phyloP scores from a whole-genome alignment of 352 stramenopile species.

The Pythium folliculosum region DNA sequence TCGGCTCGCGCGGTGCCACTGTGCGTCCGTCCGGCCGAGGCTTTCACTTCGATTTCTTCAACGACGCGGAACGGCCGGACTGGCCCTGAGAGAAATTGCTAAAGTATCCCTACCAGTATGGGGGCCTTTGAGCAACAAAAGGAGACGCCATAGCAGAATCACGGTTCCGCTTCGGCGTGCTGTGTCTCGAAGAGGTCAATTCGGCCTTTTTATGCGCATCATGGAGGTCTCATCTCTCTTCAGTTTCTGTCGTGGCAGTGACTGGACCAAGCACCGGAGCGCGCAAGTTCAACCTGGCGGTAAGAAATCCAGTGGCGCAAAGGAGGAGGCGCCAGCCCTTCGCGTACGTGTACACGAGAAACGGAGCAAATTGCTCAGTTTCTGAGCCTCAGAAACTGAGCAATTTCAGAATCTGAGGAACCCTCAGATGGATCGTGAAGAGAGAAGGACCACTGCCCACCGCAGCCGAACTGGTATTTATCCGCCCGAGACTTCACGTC shows the following conservation, averaged over 20 bases:
- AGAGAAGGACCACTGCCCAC: not conserved
- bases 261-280: slow-evolving; percentile 1
- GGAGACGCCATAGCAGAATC: not conserved
- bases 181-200: not conserved
- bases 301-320: slow-evolving; percentile 4
- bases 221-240: not conserved
- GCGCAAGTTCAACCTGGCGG: not conserved
- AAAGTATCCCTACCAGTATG: not conserved
- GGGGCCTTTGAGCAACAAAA: no score
- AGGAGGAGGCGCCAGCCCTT: not conserved
- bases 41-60: not conserved
- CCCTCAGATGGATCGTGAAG: not conserved
- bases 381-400: not conserved
- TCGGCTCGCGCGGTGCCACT: not conserved
- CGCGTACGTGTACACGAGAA: not conserved
- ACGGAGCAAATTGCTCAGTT: not conserved
- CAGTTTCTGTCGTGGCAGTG: not conserved
- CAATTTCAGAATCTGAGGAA: not conserved
- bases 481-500: not conserved
- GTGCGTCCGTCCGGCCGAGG: not conserved
- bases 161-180: not conserved
- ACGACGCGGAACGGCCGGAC: not conserved
- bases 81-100: not conserved
- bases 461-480: not conserved
- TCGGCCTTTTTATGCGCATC: not conserved